phyloP scores from a whole-genome alignment of 768 basidiomycete genomes.

The Suillus plorans region DNA sequence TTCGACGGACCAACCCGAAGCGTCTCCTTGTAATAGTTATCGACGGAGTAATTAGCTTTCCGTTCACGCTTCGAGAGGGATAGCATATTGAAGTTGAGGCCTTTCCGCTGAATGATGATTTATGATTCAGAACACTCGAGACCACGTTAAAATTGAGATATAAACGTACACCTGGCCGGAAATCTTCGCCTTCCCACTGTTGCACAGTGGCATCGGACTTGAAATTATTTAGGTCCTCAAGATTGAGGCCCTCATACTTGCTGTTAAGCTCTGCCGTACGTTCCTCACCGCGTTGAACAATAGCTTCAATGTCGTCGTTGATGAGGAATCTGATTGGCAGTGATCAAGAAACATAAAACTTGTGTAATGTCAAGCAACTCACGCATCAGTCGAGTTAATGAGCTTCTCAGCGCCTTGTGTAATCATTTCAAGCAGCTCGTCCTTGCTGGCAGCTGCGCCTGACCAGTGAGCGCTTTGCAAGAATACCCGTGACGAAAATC shows the following conservation, averaged over 20 bases:
- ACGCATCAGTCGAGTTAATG: slow-evolving; percentile 80
- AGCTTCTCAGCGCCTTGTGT: slow-evolving; percentile 97
- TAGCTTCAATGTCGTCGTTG: slow-evolving; percentile 91
- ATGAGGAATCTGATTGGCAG: slow-evolving; percentile 55
- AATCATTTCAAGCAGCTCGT: slow-evolving; percentile 97
- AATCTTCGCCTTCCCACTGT: slow-evolving; percentile 97
- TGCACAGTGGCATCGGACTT: slow-evolving; percentile 90
- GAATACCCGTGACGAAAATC: slow-evolving; percentile 14
- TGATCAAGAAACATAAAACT: slow-evolving; percentile 2
- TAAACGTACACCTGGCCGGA: slow-evolving; percentile 62
- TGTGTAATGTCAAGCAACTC: slow-evolving; percentile 23
- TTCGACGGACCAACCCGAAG: slow-evolving; percentile 80
- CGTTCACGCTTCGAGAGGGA: slow-evolving; percentile 93
- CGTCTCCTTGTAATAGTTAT: slow-evolving; percentile 93
- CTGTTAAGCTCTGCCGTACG: slow-evolving; percentile 84
- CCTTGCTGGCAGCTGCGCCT: slow-evolving; percentile 81
- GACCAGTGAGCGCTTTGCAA: slow-evolving; percentile 2
- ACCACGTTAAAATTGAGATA: not conserved
- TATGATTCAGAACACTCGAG: slow-evolving; percentile 4
- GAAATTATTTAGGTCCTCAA: slow-evolving; percentile 97
- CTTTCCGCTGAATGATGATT: slow-evolving; percentile 51
- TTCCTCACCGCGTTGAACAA: slow-evolving; percentile 89
- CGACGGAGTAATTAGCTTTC: slow-evolving; percentile 92
- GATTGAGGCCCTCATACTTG: slow-evolving; percentile 90
- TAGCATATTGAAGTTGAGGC: slow-evolving; percentile 71